Evolutionary conservation across 495 filamentous ascomycete species (phyloP).

Genomic region (Neurospora sp.): DNA sequence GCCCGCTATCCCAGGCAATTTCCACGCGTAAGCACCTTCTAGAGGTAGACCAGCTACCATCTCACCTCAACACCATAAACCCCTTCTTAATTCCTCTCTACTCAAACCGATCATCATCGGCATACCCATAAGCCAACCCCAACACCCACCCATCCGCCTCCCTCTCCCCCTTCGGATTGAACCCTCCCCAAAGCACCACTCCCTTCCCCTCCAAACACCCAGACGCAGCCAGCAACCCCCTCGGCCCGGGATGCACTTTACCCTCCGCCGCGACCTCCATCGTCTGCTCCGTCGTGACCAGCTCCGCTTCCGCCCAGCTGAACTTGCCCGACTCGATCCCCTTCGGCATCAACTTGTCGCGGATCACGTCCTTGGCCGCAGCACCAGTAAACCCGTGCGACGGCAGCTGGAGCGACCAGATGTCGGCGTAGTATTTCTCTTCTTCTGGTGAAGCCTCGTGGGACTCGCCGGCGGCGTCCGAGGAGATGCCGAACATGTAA

Average conservation of each 20-base stretch:
- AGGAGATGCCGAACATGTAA: conserved; percentile 37
- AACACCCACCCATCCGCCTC: conserved; percentile 46
- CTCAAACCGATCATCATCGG: conserved; percentile 18
- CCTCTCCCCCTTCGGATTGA: conserved; percentile 35
- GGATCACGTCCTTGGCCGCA: conserved; percentile 40
- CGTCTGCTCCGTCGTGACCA: conserved; percentile 32
- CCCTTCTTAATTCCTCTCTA: neutral
- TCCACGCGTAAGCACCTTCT: neutral
- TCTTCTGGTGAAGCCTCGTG: neutral
- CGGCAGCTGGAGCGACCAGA: conserved; percentile 44
- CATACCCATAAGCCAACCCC: conserved; percentile 24
- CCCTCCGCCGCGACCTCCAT: conserved; percentile 17
- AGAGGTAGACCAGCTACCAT: neutral
- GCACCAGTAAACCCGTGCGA: conserved; percentile 33
- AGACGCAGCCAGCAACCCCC: conserved; percentile 36
- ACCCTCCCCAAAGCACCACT: conserved; percentile 43
- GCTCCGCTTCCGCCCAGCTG: conserved; percentile 39
- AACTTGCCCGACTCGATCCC: conserved; percentile 29
- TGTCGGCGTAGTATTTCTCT: conserved; percentile 27
- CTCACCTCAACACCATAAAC: neutral
- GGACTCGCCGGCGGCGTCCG: neutral
- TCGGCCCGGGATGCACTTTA: conserved; percentile 43
- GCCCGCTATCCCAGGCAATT: neutral
- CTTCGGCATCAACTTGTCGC: conserved; percentile 21
- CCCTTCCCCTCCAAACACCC: conserved; percentile 29